Percentiles rank a stretch among this genome's conserved stretches.
Conservation (phyloP, 2,329 filamentous ascomycete genomes). For the Microsporum ferrugineum region DNA sequence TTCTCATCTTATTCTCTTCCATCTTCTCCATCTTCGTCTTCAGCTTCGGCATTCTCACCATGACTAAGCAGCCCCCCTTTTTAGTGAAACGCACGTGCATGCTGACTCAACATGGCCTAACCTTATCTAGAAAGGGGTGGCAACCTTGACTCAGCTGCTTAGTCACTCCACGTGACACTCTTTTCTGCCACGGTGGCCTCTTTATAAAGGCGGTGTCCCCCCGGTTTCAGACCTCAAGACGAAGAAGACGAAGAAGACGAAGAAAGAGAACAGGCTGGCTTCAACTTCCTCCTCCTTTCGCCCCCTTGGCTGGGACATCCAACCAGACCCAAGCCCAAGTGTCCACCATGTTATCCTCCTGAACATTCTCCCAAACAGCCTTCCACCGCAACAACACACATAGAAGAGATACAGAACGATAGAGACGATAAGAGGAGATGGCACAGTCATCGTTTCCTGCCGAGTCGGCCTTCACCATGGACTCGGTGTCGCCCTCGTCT, state of each 20-base stretch:
- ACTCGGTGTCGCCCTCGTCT: conserved; percentile 24
- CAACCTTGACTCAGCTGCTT: neutral
- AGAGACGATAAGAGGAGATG: neutral
- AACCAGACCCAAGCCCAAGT: neutral
- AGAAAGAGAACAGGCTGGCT: neutral
- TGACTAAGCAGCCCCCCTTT: neutral
- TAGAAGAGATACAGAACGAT: neutral
- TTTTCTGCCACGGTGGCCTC: neutral
- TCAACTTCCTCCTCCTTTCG: neutral
- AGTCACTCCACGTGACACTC: neutral
- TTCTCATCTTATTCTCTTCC: neutral
- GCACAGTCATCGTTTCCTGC: conserved; percentile 15
- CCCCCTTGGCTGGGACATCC: neutral
- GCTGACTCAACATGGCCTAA: neutral
- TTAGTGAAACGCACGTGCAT: neutral
- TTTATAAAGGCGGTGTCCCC: neutral
- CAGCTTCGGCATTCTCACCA: no score
- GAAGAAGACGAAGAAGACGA: neutral
- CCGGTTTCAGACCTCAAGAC: neutral
- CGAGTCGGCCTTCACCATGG: conserved; percentile 25
- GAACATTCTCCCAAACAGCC: neutral
- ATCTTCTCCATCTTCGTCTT: neutral
- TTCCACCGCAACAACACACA: neutral
- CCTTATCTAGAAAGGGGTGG: neutral
- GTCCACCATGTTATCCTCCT: neutral